Percentiles rank a stretch among this genome's conserved stretches.
Evolutionary conservation across 768 basidiomycete genomes (phyloP).

Genomic region (Dictyophora rubrovolvata): DNA sequence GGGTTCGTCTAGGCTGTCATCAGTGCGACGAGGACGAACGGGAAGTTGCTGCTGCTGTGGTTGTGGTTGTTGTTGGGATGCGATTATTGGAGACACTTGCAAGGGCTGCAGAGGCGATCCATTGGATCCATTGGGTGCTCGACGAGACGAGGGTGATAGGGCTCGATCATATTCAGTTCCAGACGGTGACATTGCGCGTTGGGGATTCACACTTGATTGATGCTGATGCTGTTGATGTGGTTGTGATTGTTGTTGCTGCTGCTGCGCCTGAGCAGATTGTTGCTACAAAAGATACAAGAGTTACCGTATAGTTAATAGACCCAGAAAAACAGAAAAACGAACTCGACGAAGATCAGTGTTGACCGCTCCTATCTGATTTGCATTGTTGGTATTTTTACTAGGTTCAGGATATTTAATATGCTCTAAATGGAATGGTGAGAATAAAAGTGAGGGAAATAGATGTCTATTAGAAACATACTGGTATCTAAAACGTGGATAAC

Average conservation of each 20-base stretch:
- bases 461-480: conserved; percentile 38
- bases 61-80: conserved; percentile 15
- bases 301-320: background rate
- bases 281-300: conserved; percentile 31
- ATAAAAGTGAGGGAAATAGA: background rate
- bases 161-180: conserved; percentile 35
- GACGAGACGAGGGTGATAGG: conserved; percentile 44
- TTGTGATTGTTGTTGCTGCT: conserved; percentile 15
- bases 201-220: conserved; percentile 18
- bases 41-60: conserved; percentile 12
- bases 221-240: conserved; percentile 20
- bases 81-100: background rate
- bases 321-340: background rate
- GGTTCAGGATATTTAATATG: conserved; percentile 91
- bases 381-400: conserved; percentile 20
- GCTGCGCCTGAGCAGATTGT: conserved; percentile 19
- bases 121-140: background rate
- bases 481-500: conserved; percentile 91
- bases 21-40: conserved; percentile 51
- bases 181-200: conserved; percentile 14
- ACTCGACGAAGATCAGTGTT: background rate
- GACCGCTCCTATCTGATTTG: background rate
- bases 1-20: conserved; percentile 9
- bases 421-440: conserved; percentile 31
- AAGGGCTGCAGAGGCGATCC: conserved; percentile 30